These are phyloP conservation scores for Chlorella vulgaris DNA, from an alignment of 139 green algal species.

Conservation along the genomic window DNA sequence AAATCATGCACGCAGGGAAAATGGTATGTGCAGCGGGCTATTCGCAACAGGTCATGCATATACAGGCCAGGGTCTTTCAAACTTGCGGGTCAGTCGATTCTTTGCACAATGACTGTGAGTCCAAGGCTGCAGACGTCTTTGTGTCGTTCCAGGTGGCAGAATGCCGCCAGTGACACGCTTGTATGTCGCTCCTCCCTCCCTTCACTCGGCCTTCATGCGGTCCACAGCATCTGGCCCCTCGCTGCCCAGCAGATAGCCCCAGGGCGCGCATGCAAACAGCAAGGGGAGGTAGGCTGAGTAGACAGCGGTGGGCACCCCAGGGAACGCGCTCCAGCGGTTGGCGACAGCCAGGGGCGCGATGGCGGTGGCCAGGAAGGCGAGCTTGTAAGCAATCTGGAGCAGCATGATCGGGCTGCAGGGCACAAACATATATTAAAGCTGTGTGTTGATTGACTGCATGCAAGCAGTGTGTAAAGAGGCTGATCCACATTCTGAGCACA, in stretches of 20 bases:
- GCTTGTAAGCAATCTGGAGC: slow-evolving; percentile 7
- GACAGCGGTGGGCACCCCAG: no score
- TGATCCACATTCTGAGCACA: no score
- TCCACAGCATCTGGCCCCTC: not conserved
- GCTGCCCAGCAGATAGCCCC: slow-evolving; percentile 7
- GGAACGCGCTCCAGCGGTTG: not conserved
- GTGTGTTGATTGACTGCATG: not conserved
- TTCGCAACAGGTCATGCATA: no score
- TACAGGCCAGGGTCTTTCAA: no score
- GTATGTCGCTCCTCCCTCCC: no score
- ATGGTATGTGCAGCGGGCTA: no score
- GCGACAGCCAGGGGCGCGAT: not conserved
- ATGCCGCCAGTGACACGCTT: no score
- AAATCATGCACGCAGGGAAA: no score
- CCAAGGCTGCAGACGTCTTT: no score
- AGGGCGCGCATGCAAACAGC: not conserved
- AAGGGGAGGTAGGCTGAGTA: not conserved
- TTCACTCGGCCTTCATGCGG: slow-evolving; percentile 3
- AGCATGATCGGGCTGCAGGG: slow-evolving; percentile 15
- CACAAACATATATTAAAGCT: not conserved
- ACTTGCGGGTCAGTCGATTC: no score
- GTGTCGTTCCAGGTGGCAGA: no score
- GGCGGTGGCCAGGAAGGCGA: slow-evolving; percentile 1
- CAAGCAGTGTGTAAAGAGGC: not conserved
- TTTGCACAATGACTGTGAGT: no score